Conservation (phyloP, 2,329 filamentous ascomycete species). For the Dactylellina leptospora region DNA sequence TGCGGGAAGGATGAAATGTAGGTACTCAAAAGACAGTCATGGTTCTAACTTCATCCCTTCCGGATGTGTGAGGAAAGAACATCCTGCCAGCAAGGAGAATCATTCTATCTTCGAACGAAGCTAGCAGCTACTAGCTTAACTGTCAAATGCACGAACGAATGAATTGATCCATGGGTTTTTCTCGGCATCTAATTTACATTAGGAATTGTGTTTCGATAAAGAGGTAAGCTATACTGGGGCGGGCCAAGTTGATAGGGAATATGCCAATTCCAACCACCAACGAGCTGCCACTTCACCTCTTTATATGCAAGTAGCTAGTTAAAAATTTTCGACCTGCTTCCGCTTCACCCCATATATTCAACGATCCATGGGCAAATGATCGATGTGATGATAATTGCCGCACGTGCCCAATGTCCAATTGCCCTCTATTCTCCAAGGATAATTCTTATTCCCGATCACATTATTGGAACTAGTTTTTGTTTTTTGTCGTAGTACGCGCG, state of each 20-base stretch:
- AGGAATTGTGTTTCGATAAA: background rate
- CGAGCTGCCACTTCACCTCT: conserved; percentile 18
- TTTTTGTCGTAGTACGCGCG: background rate
- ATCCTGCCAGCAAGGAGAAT: no score
- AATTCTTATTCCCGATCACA: background rate
- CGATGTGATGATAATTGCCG: background rate
- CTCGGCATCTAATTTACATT: background rate
- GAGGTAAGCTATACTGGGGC: background rate
- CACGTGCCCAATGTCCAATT: background rate
- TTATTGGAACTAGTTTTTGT: conserved; percentile 1
- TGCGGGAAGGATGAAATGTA: conserved; percentile 17
- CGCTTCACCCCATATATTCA: background rate
- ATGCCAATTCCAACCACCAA: no score
- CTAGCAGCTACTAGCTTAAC: no score
- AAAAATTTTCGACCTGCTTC: conserved; percentile 11
- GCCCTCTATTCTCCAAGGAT: background rate
- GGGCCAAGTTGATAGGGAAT: background rate
- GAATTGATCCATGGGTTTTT: conserved; percentile 1
- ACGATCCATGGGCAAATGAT: conserved; percentile 1
- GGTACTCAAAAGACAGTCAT: no score
- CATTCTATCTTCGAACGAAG: no score
- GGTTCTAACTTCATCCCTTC: no score
- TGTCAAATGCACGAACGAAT: no score
- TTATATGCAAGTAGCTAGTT: conserved; percentile 5
- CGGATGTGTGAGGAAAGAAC: no score